These are phyloP conservation scores for Hyaloscypha variabilis DNA, from an alignment of 495 filamentous ascomycete species.

Conservation along the genomic window DNA sequence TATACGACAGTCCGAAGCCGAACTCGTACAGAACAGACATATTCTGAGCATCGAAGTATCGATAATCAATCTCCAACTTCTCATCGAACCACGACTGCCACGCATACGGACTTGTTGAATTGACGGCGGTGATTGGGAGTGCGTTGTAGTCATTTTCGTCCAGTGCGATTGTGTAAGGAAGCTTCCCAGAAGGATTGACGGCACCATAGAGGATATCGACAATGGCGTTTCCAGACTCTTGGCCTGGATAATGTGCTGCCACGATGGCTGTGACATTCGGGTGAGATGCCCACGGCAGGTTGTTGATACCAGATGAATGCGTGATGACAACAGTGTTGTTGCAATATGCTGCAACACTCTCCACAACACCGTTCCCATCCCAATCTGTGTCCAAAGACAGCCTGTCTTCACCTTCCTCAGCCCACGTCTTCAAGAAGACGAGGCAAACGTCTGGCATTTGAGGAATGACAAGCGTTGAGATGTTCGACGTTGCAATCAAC, in stretches of 20 bases:
- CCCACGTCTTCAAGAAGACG: conserved; percentile 86
- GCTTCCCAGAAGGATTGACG: conserved; percentile 77
- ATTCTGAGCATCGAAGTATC: conserved; percentile 66
- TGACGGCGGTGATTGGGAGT: conserved; percentile 62
- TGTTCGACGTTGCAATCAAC: conserved; percentile 68
- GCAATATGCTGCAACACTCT: conserved; percentile 72
- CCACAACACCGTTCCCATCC: conserved; percentile 79
- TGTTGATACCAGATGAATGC: conserved; percentile 78
- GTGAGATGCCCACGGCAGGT: conserved; percentile 55
- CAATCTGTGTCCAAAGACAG: conserved; percentile 85
- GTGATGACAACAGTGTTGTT: conserved; percentile 95
- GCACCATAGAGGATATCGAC: conserved; percentile 89
- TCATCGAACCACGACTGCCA: conserved; percentile 86
- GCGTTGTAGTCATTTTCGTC: conserved; percentile 78
- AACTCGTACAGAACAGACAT: conserved; percentile 55
- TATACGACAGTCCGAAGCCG: conserved; percentile 61
- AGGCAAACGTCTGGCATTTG: conserved; percentile 30
- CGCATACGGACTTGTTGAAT: conserved; percentile 75
- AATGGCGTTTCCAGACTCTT: conserved; percentile 88
- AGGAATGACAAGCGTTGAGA: conserved; percentile 60
- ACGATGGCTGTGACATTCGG: conserved; percentile 71
- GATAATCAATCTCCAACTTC: conserved; percentile 92
- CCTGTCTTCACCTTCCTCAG: conserved; percentile 88
- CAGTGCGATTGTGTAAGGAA: conserved; percentile 70
- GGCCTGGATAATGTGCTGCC: conserved; percentile 88